Evolutionary conservation across 495 filamentous ascomycete genomes (phyloP), one percentile per base, ranked within the genome.

Genomic region (Penicillium egyptiacum): DNA sequence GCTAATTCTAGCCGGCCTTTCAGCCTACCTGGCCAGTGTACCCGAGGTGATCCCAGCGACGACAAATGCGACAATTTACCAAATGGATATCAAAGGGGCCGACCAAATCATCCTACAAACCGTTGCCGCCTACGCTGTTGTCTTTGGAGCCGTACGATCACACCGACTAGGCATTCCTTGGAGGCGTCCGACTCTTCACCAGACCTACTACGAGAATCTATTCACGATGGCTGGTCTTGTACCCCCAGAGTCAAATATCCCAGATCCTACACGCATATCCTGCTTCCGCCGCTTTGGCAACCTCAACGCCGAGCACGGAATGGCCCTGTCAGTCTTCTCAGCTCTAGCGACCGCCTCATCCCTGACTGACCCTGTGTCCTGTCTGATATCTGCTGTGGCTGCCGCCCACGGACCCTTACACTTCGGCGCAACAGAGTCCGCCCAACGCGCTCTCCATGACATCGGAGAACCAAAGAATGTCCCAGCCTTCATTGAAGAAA

Each of bases 361-460:
- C 0, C 51, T 75, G 5, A 62, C 75, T 0, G 75, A 75, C 25
- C 73, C 75, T 0, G 61, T 76, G 5, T 74, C 74, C 1, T 72
- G 71, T 37, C 28, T 83, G 40, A 77, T 82, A 16, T 66, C 79
- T 3, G 75, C 77, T 0, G 67, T 83, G 2, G 63, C 74, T 5
- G 73, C 82, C 25, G 76, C 75, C 0, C 81, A 83, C 60, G 83
- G 83, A 0, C 80, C 80, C 0, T 67, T 86, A 1, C 83, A 86
- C 63, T 81, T 78, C 41, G 83, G 83, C 5, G 83, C 83, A 16
- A 82, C 81, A 16, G 83, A 86, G 40, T 75, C 76, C 0, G 83
- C 82, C 8, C 79, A 82, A 61, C 71, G 71, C 14, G 75, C 77
- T 31, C 62, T 81, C 16, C 61, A 68, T 46, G 68, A 74, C 23